Evolutionary conservation across 2,329 filamentous ascomycete species (phyloP), one percentile per base, ranked within the genome.

Genomic region (Trichoderma arundinaceum): DNA sequence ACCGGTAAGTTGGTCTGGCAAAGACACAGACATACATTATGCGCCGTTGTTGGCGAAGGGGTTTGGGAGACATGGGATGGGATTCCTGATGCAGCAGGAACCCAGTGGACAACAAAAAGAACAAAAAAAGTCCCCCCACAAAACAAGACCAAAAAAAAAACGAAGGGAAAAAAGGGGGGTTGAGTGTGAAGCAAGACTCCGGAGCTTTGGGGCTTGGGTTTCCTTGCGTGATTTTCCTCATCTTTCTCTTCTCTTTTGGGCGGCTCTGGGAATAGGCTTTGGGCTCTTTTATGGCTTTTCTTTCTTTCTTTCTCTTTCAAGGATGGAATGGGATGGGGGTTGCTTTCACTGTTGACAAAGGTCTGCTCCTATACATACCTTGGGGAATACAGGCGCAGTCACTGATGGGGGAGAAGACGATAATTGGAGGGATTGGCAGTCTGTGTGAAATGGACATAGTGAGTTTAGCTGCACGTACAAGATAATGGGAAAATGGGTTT

Each of bases 311-410:
- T 64, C 22, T 28, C 22, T 32, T 64, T 8, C 19, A 35, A 6
- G 48, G n/a, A 41, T 48, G 49, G 57, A 44, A 62, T 17, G 22
- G 49, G 51, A n/a, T 28, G 33, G 63, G 63, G n/a, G 38, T 38
- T 59, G 38, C 43, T 61, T 44, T 49, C 53, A 35, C 33, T 46
- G 57, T 44, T 53, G 46, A 64, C 61, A 4, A 52, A 19, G 46
- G 54, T 65, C n/a, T 59, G 54, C 63, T 61, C 57, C 44, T 54
- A 57, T 44, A 41, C 61, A 66, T 62, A 66, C 28, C 22, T 12
- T 28, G 41, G 32, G 57, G 43, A 49, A 33, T 53, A 41, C 49
- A 61, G 56, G 57, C 48, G 51, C 12, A 61, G 43, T 48, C 19
- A 57, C 13, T 51, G 51, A 33, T 22, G 22, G 8, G 52, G 51